These are phyloP conservation scores for Solanum tacnaense DNA, from an alignment of 257 asterid genomes.

Conservation along the genomic window DNA sequence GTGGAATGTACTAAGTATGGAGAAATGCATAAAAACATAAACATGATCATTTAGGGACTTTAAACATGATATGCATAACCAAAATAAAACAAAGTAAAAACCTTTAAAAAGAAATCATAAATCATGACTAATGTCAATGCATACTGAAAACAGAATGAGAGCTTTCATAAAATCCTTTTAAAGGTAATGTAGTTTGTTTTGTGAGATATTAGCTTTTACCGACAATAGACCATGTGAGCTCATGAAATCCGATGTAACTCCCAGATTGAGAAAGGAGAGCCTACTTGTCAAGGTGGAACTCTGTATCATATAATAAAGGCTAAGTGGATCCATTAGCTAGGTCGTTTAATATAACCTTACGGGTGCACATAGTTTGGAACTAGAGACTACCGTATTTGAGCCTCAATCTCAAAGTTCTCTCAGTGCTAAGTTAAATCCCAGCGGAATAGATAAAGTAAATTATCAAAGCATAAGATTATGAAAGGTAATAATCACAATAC, in stretches of 20 bases:
- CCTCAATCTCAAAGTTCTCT: not conserved
- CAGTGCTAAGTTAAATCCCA: not conserved
- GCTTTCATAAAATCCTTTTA: not conserved
- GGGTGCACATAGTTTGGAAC: not conserved
- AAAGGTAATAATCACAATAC: not conserved
- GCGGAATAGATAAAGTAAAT: not conserved
- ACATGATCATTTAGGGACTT: not conserved
- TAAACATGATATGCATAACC: not conserved
- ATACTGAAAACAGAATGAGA: not conserved
- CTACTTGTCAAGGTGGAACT: not conserved
- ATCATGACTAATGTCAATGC: not conserved
- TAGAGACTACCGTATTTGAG: not conserved
- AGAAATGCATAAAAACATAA: not conserved
- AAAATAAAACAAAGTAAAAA: not conserved
- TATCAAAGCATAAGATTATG: not conserved
- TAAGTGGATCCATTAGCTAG: not conserved
- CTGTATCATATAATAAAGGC: not conserved
- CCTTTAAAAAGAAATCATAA: not conserved
- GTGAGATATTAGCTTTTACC: not conserved
- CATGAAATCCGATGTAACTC: too few relatives aligned
- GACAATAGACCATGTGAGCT: not conserved
- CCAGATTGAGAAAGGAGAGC: not conserved
- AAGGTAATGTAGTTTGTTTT: not conserved
- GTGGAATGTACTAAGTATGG: not conserved
- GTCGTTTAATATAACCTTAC: not conserved